Base-by-base conservation (phyloP, 345 rosid genomes). In the Microthlaspi erraticum region DNA sequence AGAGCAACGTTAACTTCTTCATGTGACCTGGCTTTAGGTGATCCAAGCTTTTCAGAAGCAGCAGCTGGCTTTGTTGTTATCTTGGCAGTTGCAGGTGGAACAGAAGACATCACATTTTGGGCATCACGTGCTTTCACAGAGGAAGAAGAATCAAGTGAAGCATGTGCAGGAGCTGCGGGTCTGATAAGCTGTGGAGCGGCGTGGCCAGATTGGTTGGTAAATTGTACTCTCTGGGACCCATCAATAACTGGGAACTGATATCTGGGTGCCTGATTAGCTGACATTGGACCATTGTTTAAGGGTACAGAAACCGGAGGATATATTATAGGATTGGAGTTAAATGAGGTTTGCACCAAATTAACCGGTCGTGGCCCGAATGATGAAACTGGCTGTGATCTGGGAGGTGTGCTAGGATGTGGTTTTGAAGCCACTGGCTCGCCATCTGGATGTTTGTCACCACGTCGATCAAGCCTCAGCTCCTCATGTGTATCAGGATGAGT, bases 401-500 rank as follows among this genome's bases (percentile, higher is more conserved):
- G 70, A 60, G 92, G 87, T 43, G 81, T 68, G 49, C 76, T 84
- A 52, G 86, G 73, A 78, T 85, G 93, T 23, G 85, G 74, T 75
- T 93, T 88, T 31, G 84, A 64, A 58, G 80, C 83, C 7, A 86
- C 75, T 59, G 84, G 64, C 33, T 84, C 85, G 59, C 81, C 82
- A 73, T 87, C 98, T 19, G 82, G 66, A 84, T 69, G 76, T 4
- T 77, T 32, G 74, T 89, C 95, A 34, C 88, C 74, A 31, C 87
- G 84, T 65, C 86, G 83, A 76, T 84, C 92, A 66, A 92, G 96
- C 83, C 91, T 87, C 78, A 90, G 83, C 86, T 94, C 98, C 77
- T 88, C 96, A 75, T 84, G 97, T 8, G 99, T 94, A 33, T 85
- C 91, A 3, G 99, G 98, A 80, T 94, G 92, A 72, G 97, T 92